phyloP scores from a whole-genome alignment of 768 basidiomycete genomes.

The Suillus alpinus region DNA sequence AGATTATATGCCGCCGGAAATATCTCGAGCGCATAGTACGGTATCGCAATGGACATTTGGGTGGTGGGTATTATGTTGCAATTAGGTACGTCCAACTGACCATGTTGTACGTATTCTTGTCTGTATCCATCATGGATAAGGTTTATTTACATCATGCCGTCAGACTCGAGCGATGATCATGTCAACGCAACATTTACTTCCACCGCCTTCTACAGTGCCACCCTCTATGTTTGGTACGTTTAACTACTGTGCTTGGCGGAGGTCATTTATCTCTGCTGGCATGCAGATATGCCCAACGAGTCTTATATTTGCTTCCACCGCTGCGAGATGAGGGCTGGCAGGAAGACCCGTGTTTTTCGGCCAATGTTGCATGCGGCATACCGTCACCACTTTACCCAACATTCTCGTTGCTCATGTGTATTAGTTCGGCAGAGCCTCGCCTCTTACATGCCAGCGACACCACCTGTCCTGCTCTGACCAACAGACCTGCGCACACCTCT shows the following conservation, averaged over 20 bases:
- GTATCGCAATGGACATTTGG: no score
- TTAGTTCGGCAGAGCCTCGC: neutral
- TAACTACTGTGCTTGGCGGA: conserved; percentile 72
- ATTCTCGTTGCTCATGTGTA: neutral
- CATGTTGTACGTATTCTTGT: conserved; percentile 41
- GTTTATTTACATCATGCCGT: conserved; percentile 6
- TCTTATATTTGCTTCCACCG: conserved; percentile 97
- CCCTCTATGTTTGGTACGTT: neutral
- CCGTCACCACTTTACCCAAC: neutral
- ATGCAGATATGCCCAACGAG: conserved; percentile 81
- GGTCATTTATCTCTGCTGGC: conserved; percentile 85
- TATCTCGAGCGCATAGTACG: no score
- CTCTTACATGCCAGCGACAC: neutral
- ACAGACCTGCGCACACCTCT: neutral
- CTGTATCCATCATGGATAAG: neutral
- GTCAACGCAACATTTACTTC: conserved; percentile 77
- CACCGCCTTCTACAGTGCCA: conserved; percentile 27
- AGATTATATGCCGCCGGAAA: no score
- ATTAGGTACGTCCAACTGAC: no score
- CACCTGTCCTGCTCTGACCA: neutral
- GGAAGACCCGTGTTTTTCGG: conserved; percentile 72
- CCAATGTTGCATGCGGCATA: neutral
- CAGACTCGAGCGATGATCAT: conserved; percentile 91
- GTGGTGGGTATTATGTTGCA: no score
- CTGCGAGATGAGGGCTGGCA: conserved; percentile 87